These are phyloP conservation scores for Zalaria sp. DNA, from an alignment of 2,329 filamentous ascomycete species.

Conservation along the genomic window DNA sequence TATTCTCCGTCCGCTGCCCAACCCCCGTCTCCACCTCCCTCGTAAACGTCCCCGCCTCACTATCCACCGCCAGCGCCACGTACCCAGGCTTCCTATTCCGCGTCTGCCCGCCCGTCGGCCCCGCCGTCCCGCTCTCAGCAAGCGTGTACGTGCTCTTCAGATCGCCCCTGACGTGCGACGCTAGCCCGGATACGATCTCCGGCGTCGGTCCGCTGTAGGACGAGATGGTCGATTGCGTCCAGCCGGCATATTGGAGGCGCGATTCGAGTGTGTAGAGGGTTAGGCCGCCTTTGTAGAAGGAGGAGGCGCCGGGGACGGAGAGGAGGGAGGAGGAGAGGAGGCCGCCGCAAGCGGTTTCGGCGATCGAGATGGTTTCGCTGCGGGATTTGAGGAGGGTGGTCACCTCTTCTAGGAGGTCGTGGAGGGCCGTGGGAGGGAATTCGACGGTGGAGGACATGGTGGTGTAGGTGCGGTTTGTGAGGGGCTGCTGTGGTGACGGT, in stretches of 20 bases:
- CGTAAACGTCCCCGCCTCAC: conserved; percentile 35
- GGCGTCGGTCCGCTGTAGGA: conserved; percentile 46
- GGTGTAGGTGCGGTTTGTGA: neutral
- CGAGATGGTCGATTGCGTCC: conserved; percentile 39
- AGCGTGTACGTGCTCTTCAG: conserved; percentile 43
- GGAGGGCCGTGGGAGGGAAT: conserved; percentile 29
- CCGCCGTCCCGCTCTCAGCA: conserved; percentile 49
- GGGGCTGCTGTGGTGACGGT: no score
- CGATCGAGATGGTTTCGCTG: conserved; percentile 44
- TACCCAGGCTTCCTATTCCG: conserved; percentile 48
- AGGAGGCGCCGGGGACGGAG: conserved; percentile 42
- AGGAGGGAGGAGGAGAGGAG: conserved; percentile 46
- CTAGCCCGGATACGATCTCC: conserved; percentile 41
- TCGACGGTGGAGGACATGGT: conserved; percentile 3
- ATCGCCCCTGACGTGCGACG: conserved; percentile 40
- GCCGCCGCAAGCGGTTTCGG: conserved; percentile 50
- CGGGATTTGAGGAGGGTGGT: conserved; percentile 38
- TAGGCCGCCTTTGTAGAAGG: conserved; percentile 47
- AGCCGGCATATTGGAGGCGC: conserved; percentile 44
- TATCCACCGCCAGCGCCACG: conserved; percentile 47
- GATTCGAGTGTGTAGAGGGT: conserved; percentile 48
- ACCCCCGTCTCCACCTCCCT: conserved; percentile 43
- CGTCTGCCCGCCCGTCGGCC: conserved; percentile 43
- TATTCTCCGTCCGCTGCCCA: conserved; percentile 43
- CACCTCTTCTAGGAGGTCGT: conserved; percentile 33